Conservation (phyloP, 2,329 filamentous ascomycete genomes). For the Beauveria rudraprayagi region DNA sequence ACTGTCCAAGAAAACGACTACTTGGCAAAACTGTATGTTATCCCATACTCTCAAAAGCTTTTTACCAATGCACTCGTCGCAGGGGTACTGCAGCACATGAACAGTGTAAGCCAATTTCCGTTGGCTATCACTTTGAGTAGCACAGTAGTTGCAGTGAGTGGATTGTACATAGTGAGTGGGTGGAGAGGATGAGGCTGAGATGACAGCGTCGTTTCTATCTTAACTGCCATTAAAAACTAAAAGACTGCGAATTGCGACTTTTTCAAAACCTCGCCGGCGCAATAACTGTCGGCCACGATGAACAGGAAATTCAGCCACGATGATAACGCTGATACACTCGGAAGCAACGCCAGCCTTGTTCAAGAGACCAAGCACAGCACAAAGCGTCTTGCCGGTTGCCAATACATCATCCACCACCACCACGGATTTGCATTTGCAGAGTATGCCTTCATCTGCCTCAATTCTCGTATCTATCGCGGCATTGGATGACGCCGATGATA, state of each 20-base stretch:
- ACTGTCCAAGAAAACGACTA: no score
- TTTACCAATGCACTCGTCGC: no score
- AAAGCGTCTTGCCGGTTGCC: constrained; percentile 46
- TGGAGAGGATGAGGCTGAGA: no score
- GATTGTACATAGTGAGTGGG: no score
- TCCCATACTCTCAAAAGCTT: no score
- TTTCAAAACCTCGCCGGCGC: constrained; percentile 39
- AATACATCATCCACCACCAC: constrained; percentile 56
- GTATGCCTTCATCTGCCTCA: constrained; percentile 38
- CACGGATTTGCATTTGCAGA: constrained; percentile 34
- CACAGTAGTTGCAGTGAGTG: no score
- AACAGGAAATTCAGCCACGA: constrained; percentile 49
- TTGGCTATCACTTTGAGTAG: no score
- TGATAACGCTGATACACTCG: constrained; percentile 39
- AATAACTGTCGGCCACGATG: constrained; percentile 44
- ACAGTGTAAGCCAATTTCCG: no score
- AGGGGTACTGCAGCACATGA: no score
- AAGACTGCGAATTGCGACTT: constrained; percentile 42
- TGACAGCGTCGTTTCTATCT: neutral
- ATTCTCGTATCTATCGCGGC: constrained; percentile 23
- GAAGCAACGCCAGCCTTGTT: constrained; percentile 30
- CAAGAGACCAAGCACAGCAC: constrained; percentile 42
- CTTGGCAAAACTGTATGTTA: no score
- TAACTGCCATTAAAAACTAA: constrained; percentile 30
- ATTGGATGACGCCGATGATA: constrained; percentile 22